Conservation (phyloP, 495 filamentous ascomycete species). For the Melanomma pulvis-pyrius region DNA sequence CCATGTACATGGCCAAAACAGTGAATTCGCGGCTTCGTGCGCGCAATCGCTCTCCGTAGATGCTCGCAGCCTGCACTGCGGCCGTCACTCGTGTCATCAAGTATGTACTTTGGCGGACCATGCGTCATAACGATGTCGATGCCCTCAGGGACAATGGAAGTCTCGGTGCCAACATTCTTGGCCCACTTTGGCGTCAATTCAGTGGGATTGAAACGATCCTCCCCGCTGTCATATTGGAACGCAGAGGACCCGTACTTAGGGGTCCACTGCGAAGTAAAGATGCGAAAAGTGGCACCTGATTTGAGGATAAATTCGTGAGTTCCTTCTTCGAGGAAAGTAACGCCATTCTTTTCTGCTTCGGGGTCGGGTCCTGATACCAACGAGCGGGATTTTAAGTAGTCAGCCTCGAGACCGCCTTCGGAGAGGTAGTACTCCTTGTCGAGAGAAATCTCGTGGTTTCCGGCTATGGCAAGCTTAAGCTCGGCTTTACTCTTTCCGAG, state of each 20-base stretch:
- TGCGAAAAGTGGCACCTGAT: conserved; percentile 26
- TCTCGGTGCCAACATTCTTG: conserved; percentile 34
- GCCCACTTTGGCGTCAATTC: conserved; percentile 12
- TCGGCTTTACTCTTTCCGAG: conserved; percentile 19
- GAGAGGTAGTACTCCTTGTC: conserved; percentile 20
- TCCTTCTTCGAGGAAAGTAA: conserved; percentile 32
- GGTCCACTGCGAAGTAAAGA: conserved; percentile 28
- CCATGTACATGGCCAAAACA: conserved; percentile 65
- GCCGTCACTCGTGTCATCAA: conserved; percentile 11
- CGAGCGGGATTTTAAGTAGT: conserved; percentile 12
- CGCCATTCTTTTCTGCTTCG: conserved; percentile 5
- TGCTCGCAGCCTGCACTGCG: conserved; percentile 25
- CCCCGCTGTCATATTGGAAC: conserved; percentile 19
- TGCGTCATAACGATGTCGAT: conserved; percentile 39
- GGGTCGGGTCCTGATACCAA: conserved; percentile 10
- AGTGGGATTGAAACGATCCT: conserved; percentile 30
- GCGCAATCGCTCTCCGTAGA: conserved; percentile 44
- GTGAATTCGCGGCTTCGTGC: conserved; percentile 56
- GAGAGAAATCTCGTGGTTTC: conserved; percentile 35
- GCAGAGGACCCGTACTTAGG: conserved; percentile 24
- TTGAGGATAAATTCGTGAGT: conserved; percentile 27
- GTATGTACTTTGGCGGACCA: conserved; percentile 33
- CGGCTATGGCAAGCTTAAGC: conserved; percentile 32
- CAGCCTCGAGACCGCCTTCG: conserved; percentile 14
- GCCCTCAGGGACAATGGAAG: conserved; percentile 12